phyloP scores from a whole-genome alignment of 2,329 filamentous ascomycete genomes.

The Pyrenophora teres region DNA sequence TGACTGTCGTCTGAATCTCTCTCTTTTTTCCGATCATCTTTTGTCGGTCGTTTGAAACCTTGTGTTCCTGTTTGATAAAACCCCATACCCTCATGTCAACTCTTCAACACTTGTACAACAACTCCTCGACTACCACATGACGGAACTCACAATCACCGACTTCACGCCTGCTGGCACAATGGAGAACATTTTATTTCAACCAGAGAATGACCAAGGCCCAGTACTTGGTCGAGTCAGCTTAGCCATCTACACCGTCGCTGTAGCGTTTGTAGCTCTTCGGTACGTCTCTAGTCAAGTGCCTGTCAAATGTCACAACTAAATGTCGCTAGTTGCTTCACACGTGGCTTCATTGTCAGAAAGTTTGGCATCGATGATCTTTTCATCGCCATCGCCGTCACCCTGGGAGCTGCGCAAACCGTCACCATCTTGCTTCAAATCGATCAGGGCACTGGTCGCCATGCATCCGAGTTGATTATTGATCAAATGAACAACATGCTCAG shows the following conservation, averaged over 20 bases:
- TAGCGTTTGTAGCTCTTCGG: slow-evolving; percentile 32
- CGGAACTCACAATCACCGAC: too few species aligned
- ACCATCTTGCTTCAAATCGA: slow-evolving; percentile 34
- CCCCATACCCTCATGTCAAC: slow-evolving; percentile 16
- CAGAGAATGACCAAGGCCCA: slow-evolving; percentile 24
- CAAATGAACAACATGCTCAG: slow-evolving; percentile 31
- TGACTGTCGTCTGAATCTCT: slow-evolving; percentile 1
- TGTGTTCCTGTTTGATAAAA: slow-evolving; percentile 1
- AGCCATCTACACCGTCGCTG: slow-evolving; percentile 26
- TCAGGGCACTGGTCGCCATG: slow-evolving; percentile 30
- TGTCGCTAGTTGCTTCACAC: slow-evolving; percentile 26
- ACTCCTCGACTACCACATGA: too few species aligned
- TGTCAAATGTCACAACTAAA: slow-evolving; percentile 7
- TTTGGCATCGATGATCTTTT: slow-evolving; percentile 35
- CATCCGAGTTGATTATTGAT: slow-evolving; percentile 19
- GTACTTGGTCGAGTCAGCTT: slow-evolving; percentile 31
- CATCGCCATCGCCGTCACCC: slow-evolving; percentile 29
- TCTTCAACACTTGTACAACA: slow-evolving; percentile 7
- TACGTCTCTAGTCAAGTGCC: neutral
- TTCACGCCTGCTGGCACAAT: slow-evolving; percentile 11
- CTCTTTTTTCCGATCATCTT: slow-evolving; percentile 2
- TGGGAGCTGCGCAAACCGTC: slow-evolving; percentile 33
- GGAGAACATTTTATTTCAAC: slow-evolving; percentile 26
- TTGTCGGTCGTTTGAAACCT: slow-evolving; percentile 1
- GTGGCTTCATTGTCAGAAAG: slow-evolving; percentile 31